Base-by-base conservation (phyloP, 805 yeast genomes). In the Novakomyces olei region DNA sequence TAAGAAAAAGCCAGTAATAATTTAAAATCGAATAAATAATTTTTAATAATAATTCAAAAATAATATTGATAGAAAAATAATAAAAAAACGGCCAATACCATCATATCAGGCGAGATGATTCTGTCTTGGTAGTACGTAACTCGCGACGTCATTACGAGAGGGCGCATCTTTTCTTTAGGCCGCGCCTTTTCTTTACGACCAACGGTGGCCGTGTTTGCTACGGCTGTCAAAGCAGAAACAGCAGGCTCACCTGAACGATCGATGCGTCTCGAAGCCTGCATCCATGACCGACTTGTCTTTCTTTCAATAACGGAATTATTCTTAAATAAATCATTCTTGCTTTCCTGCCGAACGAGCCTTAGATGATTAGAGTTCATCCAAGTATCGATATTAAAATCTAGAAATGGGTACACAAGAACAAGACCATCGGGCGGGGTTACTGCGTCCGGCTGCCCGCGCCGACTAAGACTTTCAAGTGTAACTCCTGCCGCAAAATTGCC, bases 141-240 rank as follows among this genome's bases (percentile, higher is more conserved):
- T 20, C 48, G 33, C 15, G 50, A 46, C 16, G 51, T 47, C 36
- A 46, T 37, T n/a, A 50, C 42, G 19, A 46, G 36, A 12, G 25
- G 25, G 3, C n/a, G 25, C 2, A 22, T 12, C 25, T 3, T 17
- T 31, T 26, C 5, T 16, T 26, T 24, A 10, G 29, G 17, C 16
- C 29, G 29, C 18, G 7, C 12, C 14, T 29, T 16, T 26, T 34
- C 15, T 17, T n/a, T 31, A 12, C 26, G 26, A 20, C 19, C 37
- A 27, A 26, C 18, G n/a, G n/a, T n/a, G n/a, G n/a, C n/a, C n/a
- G n/a, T n/a, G n/a, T n/a, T n/a, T n/a, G n/a, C n/a, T n/a, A n/a
- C n/a, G n/a, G n/a, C n/a, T n/a, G n/a, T n/a, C n/a, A n/a, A n/a
- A n/a, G n/a, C n/a, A n/a, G n/a, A n/a, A n/a, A n/a, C n/a, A n/a